Evolutionary conservation across 2,329 filamentous ascomycete species (phyloP).

Genomic region (Colletotrichum magnum): DNA sequence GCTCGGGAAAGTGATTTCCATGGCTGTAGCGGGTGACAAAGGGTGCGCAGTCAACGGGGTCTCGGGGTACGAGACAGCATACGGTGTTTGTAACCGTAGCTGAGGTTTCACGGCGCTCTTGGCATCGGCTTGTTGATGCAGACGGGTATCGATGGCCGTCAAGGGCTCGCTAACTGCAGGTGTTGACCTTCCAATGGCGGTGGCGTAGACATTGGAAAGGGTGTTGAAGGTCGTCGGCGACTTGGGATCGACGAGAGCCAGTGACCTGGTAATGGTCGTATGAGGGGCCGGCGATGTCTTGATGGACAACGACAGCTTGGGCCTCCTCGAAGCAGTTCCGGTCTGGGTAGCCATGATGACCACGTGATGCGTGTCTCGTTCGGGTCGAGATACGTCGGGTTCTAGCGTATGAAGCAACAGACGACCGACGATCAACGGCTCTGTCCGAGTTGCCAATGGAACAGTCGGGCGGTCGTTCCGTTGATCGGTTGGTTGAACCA

Average conservation of each 20-base stretch:
- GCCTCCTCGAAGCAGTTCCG: constrained; percentile 60
- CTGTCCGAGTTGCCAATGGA: constrained; percentile 44
- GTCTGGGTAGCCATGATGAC: constrained; percentile 55
- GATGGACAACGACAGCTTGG: constrained; percentile 70
- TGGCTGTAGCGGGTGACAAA: constrained; percentile 60
- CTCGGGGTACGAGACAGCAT: constrained; percentile 63
- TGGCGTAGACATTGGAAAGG: constrained; percentile 75
- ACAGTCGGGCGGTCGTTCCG: constrained; percentile 18
- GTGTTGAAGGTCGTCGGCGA: constrained; percentile 77
- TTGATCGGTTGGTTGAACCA: constrained; percentile 42
- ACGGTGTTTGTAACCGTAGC: constrained; percentile 58
- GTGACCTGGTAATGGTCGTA: constrained; percentile 57
- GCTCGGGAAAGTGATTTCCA: constrained; percentile 66
- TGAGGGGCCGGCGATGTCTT: constrained; percentile 58
- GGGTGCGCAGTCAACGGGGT: constrained; percentile 68
- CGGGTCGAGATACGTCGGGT: background rate
- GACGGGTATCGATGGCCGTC: constrained; percentile 63
- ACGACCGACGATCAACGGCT: constrained; percentile 25
- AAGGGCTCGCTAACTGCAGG: constrained; percentile 62
- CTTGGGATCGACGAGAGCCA: constrained; percentile 66
- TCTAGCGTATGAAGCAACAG: background rate
- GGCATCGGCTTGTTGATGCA: constrained; percentile 53
- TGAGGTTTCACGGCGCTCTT: constrained; percentile 46
- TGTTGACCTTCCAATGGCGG: constrained; percentile 72
- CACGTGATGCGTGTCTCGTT: constrained; percentile 13